phyloP scores from a whole-genome alignment of 2,329 filamentous ascomycete genomes.

The Xylariaceae sp. region DNA sequence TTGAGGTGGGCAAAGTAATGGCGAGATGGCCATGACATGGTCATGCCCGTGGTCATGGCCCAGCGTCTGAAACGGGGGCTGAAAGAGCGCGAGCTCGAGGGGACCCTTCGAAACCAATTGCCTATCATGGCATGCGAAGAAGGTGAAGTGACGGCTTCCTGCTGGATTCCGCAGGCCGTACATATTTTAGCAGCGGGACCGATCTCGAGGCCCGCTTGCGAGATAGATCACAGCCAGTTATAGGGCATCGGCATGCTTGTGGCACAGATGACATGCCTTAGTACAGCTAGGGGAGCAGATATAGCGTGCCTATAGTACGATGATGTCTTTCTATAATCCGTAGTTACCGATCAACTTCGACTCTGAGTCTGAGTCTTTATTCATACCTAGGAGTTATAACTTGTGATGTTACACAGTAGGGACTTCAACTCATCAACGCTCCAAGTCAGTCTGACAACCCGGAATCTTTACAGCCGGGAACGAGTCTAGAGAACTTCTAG shows the following conservation, averaged over 20 bases:
- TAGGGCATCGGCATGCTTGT: conserved; percentile 1
- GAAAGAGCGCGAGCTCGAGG: background rate
- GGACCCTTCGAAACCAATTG: background rate
- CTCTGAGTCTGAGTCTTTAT: too few species aligned
- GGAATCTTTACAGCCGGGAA: background rate
- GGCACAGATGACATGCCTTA: conserved; percentile 16
- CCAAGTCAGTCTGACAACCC: too few species aligned
- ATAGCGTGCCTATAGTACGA: background rate
- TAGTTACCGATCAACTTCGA: background rate
- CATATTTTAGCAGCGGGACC: background rate
- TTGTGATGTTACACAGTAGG: background rate
- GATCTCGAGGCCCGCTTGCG: background rate
- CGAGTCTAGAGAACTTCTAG: background rate
- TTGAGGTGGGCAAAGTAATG: background rate
- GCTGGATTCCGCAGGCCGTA: background rate
- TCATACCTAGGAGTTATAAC: background rate
- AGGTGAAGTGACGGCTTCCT: background rate
- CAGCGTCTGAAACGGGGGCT: background rate
- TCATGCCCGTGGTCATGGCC: background rate
- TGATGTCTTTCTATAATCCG: background rate
- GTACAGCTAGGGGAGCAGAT: conserved; percentile 5
- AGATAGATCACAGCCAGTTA: background rate
- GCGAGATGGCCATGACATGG: background rate
- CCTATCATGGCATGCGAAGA: background rate
- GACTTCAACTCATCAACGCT: background rate